Evolutionary conservation across 805 yeast species (phyloP), one percentile per base, ranked within the genome.

Genomic region (Lachancea quebecensis): DNA sequence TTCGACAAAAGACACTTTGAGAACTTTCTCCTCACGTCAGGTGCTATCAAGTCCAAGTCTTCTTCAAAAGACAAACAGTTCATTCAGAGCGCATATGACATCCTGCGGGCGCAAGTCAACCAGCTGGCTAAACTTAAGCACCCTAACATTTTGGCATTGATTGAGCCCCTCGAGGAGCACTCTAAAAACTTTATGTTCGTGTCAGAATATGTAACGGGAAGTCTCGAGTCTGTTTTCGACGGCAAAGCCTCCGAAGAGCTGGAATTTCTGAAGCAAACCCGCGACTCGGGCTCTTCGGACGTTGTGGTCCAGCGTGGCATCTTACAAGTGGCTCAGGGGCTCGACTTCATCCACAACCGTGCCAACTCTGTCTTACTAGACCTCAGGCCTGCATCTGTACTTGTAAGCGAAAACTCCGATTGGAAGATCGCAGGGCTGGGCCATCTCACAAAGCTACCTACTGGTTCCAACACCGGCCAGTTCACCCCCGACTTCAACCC

Each of bases 151-250:
- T 66, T 93, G 38, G 81, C 89, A 1, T 72, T 93, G 2, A 77
- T 86, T 32, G 99, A 95, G 60, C 95, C 95, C 0, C 65, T 90
- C 50, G 98, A 93, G 63, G 95, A 89, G 53, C 85, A 91, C 32
- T 82, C 82, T 52, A 75, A 77, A 52, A 77, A 86, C 46, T 74
- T 90, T 52, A 59, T 83, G 44, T 91, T 93, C 68, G 99, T 85
- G 10, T 79, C 95, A 0, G 99, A 93, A 62, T 78, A 81, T 30
- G 81, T 93, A 6, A 71, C 75, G 0, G 76, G 76, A 3, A 77
- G 79, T 33, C 61, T 87, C 39, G 61, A 66, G 21, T 68, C 79
- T 0, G 65, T 73, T 2, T 66, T 72, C 32, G 65, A 63, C 39
- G 30, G 10, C 5, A 50, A 62, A 4, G 51, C 56, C 6, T 54